Conservation (phyloP, 768 basidiomycete species). For the Zangia roseola region DNA sequence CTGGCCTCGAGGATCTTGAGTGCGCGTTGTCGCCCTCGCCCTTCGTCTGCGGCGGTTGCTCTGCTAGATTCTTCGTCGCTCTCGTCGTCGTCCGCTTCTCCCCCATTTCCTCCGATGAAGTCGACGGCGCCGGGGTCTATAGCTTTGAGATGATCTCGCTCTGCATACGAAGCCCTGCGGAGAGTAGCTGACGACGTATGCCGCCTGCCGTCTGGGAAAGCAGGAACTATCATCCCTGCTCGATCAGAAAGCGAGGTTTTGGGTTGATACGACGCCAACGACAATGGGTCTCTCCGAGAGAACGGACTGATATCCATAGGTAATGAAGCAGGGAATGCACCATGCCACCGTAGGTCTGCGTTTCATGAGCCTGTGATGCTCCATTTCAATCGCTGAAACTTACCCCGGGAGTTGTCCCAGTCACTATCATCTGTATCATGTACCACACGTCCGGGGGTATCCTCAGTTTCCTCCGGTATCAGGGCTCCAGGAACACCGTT, state of each 20-base stretch:
- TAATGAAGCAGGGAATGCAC: constrained; percentile 52
- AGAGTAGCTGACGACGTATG: constrained; percentile 44
- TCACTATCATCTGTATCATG: constrained; percentile 23
- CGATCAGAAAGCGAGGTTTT: constrained; percentile 45
- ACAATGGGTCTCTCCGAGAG: constrained; percentile 39
- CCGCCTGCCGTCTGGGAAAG: constrained; percentile 18
- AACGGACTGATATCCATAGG: constrained; percentile 57
- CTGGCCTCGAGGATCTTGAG: constrained; percentile 69
- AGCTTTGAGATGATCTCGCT: constrained; percentile 60
- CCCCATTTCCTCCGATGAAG: constrained; percentile 51
- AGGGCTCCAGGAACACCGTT: constrained; percentile 28
- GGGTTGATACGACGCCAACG: constrained; percentile 58
- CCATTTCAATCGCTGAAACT: constrained; percentile 4
- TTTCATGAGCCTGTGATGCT: constrained; percentile 8
- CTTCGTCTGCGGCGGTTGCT: constrained; percentile 26
- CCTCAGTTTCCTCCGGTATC: constrained; percentile 38
- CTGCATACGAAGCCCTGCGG: constrained; percentile 63
- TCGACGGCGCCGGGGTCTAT: constrained; percentile 72
- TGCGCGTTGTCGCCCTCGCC: constrained; percentile 57
- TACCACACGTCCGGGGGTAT: constrained; percentile 16
- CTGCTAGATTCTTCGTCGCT: constrained; percentile 24
- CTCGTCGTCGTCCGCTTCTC: constrained; percentile 43
- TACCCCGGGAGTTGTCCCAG: constrained; percentile 28
- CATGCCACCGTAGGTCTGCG: constrained; percentile 26
- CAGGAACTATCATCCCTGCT: constrained; percentile 31